These are phyloP conservation scores for Schizopora paradoxa DNA, from an alignment of 1,284 basidiomycete species.

Conservation along the genomic window DNA sequence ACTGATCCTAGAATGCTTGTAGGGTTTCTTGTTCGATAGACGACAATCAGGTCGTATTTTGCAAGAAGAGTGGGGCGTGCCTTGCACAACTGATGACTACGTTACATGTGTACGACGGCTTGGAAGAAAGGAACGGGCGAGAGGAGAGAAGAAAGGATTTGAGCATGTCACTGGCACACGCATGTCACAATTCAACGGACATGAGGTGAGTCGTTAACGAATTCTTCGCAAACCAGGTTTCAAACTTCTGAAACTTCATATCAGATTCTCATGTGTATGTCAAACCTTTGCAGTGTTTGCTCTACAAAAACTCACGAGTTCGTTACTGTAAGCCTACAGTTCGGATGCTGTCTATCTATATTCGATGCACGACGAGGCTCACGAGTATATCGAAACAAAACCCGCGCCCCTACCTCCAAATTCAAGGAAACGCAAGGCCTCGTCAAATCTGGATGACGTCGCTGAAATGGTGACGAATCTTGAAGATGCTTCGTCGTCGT, in stretches of 20 bases:
- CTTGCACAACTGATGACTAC: slow-evolving; percentile 40
- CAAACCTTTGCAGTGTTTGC: not conserved
- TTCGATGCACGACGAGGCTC: slow-evolving; percentile 68
- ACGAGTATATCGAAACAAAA: slow-evolving; percentile 17
- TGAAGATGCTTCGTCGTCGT: not conserved
- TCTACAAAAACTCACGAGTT: slow-evolving; percentile 12
- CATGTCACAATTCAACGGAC: slow-evolving; percentile 70
- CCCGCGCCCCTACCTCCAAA: slow-evolving; percentile 24
- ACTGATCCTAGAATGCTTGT: slow-evolving; percentile 3
- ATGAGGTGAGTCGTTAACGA: slow-evolving; percentile 53
- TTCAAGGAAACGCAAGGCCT: slow-evolving; percentile 4
- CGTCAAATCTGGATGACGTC: not conserved
- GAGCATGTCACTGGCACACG: slow-evolving; percentile 78
- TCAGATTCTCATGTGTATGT: slow-evolving; percentile 53
- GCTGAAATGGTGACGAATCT: not conserved
- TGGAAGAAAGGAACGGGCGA: slow-evolving; percentile 45
- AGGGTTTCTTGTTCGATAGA: slow-evolving; percentile 89
- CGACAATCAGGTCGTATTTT: slow-evolving; percentile 67
- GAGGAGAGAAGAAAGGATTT: slow-evolving; percentile 31
- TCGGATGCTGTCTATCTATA: slow-evolving; percentile 78
- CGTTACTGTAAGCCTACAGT: slow-evolving; percentile 57
- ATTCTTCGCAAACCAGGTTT: no score
- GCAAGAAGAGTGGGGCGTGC: slow-evolving; percentile 68
- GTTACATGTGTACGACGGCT: slow-evolving; percentile 85
- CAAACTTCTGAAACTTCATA: not conserved